Conservation (phyloP, 2,329 filamentous ascomycete species). For the Ophiostoma populinum region DNA sequence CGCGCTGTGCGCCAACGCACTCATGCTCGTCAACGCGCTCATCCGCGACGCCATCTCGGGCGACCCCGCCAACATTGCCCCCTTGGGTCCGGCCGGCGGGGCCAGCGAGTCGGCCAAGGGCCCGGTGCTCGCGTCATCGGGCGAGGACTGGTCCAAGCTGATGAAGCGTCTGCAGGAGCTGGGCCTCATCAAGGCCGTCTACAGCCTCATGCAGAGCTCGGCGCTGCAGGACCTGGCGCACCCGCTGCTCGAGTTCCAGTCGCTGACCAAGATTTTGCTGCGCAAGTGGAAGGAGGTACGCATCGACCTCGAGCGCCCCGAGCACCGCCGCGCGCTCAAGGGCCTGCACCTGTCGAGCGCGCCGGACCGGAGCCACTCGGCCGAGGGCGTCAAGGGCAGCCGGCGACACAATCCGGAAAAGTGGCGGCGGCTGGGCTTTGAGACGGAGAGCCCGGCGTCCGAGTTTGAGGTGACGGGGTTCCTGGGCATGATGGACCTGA, state of each 20-base stretch:
- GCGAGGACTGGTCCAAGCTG: slow-evolving; percentile 83
- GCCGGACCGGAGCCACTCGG: slow-evolving; percentile 31
- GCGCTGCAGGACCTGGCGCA: slow-evolving; percentile 80
- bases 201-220: slow-evolving; percentile 84
- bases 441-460: slow-evolving; percentile 67
- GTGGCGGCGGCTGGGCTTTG: slow-evolving; percentile 83
- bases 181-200: slow-evolving; percentile 82
- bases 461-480: slow-evolving; percentile 82
- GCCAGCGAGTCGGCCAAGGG: neutral
- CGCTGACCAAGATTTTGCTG: slow-evolving; percentile 71
- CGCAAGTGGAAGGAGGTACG: slow-evolving; percentile 74
- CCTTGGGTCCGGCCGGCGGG: neutral
- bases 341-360: slow-evolving; percentile 70
- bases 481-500: slow-evolving; percentile 92
- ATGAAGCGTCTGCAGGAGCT: slow-evolving; percentile 87
- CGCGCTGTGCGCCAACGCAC: slow-evolving; percentile 81
- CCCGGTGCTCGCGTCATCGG: slow-evolving; percentile 11
- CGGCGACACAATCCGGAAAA: slow-evolving; percentile 72
- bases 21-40: slow-evolving; percentile 88
- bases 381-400: slow-evolving; percentile 37
- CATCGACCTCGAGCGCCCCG: slow-evolving; percentile 71
- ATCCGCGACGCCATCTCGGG: slow-evolving; percentile 79
- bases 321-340: slow-evolving; percentile 77
- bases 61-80: slow-evolving; percentile 26
- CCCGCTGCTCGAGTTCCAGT: slow-evolving; percentile 84